Evolutionary conservation across 805 yeast genomes (phyloP).

Genomic region (Kurtzmaniella fragi): DNA sequence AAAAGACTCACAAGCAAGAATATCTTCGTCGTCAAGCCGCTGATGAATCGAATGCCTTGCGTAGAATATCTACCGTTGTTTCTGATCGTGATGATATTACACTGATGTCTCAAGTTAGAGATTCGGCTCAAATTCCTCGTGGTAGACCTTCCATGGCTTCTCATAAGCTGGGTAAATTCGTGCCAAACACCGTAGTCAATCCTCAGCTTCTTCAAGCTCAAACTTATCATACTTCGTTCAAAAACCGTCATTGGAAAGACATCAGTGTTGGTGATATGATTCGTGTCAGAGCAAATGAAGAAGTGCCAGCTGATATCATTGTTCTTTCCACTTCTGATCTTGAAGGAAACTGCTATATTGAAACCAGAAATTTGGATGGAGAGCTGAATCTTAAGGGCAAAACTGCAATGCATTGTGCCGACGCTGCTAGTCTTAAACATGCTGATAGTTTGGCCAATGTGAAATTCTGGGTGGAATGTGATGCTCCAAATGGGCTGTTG

Average conservation of each 20-base stretch:
- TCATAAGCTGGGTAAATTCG: conserved; percentile 3
- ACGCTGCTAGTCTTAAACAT: conserved; percentile 40
- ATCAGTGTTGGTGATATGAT: conserved; percentile 70
- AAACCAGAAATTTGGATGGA: conserved; percentile 80
- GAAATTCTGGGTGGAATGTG: conserved; percentile 61
- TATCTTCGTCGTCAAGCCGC: conserved; percentile 18
- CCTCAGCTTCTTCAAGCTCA: neutral
- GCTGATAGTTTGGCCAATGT: conserved; percentile 56
- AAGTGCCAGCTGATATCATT: conserved; percentile 72
- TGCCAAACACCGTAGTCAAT: conserved; percentile 1
- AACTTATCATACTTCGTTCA: conserved; percentile 23
- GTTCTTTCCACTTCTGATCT: conserved; percentile 61
- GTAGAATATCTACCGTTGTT: conserved; percentile 32
- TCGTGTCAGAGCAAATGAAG: conserved; percentile 68
- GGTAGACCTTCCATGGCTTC: conserved; percentile 1
- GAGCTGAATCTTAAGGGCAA: conserved; percentile 70
- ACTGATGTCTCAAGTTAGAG: neutral
- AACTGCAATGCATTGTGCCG: conserved; percentile 50
- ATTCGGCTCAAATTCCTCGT: neutral
- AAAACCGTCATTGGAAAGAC: conserved; percentile 60
- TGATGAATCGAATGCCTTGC: conserved; percentile 24
- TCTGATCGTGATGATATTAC: conserved; percentile 18
- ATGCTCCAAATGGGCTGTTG: conserved; percentile 63
- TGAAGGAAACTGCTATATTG: conserved; percentile 70
- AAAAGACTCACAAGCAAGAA: conserved; percentile 19